phyloP scores from a whole-genome alignment of 495 filamentous ascomycete species.

The Echria macrotheca region DNA sequence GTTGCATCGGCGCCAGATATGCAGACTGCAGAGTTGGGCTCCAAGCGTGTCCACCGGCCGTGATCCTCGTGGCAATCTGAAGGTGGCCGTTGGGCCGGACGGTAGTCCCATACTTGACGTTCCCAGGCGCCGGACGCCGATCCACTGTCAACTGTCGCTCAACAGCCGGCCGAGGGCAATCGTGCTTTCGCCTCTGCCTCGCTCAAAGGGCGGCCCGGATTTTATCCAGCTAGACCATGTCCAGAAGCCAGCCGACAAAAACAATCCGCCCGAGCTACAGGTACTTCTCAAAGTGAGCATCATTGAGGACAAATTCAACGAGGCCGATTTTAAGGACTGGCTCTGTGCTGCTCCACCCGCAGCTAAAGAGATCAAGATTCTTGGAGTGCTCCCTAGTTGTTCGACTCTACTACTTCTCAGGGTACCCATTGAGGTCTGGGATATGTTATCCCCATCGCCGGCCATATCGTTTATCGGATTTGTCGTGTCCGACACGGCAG shows the following conservation, averaged over 20 bases:
- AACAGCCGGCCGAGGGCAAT: neutral
- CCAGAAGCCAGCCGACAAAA: too few relatives aligned
- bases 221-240: neutral
- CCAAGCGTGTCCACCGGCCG: neutral
- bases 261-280: too few relatives aligned
- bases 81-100: neutral
- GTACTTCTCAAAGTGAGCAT: neutral
- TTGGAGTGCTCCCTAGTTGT: neutral
- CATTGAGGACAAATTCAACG: neutral
- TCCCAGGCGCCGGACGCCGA: neutral
- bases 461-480: neutral
- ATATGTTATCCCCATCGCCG: neutral
- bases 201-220: neutral
- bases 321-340: neutral
- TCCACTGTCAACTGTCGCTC: neutral
- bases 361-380: neutral
- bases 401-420: neutral
- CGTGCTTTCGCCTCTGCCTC: neutral
- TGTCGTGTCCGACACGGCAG: neutral
- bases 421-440: constrained; percentile 2
- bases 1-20: constrained; percentile 1
- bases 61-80: neutral
- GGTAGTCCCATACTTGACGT: neutral
- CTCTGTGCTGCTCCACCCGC: neutral
- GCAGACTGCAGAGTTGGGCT: neutral